Conservation (phyloP, 805 yeast species). For the Debaryomyces tyrocola region DNA sequence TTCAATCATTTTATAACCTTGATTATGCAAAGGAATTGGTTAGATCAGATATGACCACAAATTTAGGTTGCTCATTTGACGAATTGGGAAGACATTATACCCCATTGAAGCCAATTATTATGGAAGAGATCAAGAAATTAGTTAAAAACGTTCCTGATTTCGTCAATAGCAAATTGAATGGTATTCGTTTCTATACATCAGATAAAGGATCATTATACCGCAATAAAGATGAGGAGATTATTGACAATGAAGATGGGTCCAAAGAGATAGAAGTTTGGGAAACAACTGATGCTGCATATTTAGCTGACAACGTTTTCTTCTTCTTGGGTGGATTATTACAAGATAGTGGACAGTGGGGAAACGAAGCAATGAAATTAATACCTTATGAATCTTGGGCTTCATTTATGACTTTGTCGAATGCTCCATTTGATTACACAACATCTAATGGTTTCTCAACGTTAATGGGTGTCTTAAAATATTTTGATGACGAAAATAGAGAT, state of each 20-base stretch:
- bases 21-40: constrained; percentile 55
- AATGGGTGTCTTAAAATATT: constrained; percentile 52
- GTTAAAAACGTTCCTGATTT: constrained; percentile 44
- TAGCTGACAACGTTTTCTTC: constrained; percentile 51
- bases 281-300: constrained; percentile 40
- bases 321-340: constrained; percentile 54
- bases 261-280: constrained; percentile 55
- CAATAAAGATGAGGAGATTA: constrained; percentile 39
- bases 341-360: constrained; percentile 50
- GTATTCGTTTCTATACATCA: constrained; percentile 47
- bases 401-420: constrained; percentile 48
- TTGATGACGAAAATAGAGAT: constrained; percentile 55
- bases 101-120: constrained; percentile 58
- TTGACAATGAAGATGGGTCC: constrained; percentile 41
- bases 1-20: constrained; percentile 48
- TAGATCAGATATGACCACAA: constrained; percentile 46
- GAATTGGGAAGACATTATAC: constrained; percentile 85
- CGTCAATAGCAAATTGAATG: constrained; percentile 33
- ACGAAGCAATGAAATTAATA: constrained; percentile 36
- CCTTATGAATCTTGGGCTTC: constrained; percentile 46
- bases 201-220: constrained; percentile 40
- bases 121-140: constrained; percentile 46
- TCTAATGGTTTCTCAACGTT: constrained; percentile 56
- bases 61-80: constrained; percentile 69
- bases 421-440: constrained; percentile 61